Percentiles rank a stretch among this genome's conserved stretches.
Conservation (phyloP, 805 yeast species). For the Candida loeiensis region DNA sequence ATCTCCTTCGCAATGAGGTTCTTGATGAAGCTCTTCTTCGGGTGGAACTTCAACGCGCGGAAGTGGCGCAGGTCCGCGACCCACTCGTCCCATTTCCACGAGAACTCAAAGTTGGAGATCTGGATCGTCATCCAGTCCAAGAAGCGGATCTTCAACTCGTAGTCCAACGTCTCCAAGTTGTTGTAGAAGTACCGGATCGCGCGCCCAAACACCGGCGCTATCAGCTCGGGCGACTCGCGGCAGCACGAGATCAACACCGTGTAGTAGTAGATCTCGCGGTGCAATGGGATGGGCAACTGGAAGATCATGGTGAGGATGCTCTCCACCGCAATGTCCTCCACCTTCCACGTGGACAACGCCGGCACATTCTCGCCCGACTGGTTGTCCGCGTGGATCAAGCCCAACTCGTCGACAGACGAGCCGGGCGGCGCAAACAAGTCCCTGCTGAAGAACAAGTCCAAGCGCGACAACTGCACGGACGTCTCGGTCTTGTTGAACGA, state of each 20-base stretch:
- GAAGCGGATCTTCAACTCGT: constrained; percentile 67
- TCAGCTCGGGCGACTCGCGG: constrained; percentile 61
- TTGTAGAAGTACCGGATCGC: constrained; percentile 81
- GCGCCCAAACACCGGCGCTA: constrained; percentile 93
- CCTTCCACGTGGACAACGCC: constrained; percentile 72
- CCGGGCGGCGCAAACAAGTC: constrained; percentile 57
- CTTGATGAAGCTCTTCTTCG: constrained; percentile 66
- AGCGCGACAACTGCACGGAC: constrained; percentile 71
- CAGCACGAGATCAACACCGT: constrained; percentile 85
- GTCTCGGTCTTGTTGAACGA: constrained; percentile 89
- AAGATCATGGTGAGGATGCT: constrained; percentile 74
- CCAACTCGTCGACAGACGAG: constrained; percentile 68
- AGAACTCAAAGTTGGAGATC: constrained; percentile 87
- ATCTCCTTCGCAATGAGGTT: constrained; percentile 82
- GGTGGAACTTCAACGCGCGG: constrained; percentile 54
- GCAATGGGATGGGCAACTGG: constrained; percentile 64
- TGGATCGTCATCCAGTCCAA: constrained; percentile 93
- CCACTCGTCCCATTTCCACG: constrained; percentile 99
- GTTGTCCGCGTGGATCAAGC: constrained; percentile 37
- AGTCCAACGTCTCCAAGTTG: constrained; percentile 64
- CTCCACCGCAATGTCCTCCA: constrained; percentile 87
- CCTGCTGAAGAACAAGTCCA: constrained; percentile 68
- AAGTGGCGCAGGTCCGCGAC: constrained; percentile 49
- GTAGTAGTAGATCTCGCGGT: constrained; percentile 75
- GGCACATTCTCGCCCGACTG: constrained; percentile 38